Evolutionary conservation across 73 alveolate species (phyloP).

Genomic region (Paramecium tetraurelia): DNA sequence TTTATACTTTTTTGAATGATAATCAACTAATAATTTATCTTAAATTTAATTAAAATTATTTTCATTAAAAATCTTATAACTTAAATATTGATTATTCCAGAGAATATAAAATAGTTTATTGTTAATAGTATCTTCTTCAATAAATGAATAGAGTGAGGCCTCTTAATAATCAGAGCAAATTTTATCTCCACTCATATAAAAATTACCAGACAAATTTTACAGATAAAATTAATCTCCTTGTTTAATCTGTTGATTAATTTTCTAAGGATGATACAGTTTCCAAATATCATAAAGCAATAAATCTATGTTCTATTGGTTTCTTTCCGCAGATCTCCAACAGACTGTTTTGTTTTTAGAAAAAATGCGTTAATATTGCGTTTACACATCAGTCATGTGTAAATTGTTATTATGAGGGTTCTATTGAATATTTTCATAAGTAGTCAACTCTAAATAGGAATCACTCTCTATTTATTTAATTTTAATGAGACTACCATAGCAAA

Average conservation of each 20-base stretch:
- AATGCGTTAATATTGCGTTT: not conserved
- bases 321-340: not conserved
- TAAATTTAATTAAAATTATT: not conserved
- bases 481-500: not conserved
- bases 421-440: not conserved
- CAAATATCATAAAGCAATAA: not conserved
- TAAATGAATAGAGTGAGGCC: not conserved
- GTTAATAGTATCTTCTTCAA: not conserved
- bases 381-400: not conserved
- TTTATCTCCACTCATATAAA: not conserved
- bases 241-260: not conserved
- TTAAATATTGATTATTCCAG: not conserved
- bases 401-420: not conserved
- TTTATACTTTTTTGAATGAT: not conserved
- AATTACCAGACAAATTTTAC: not conserved
- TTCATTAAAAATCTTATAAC: not conserved
- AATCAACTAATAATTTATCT: not conserved
- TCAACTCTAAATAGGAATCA: not conserved
- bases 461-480: not conserved
- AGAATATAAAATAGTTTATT: not conserved
- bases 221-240: not conserved
- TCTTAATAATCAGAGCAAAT: not conserved
- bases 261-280: not conserved
- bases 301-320: not conserved
- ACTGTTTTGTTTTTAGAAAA: not conserved